Evolutionary conservation across 805 yeast genomes (phyloP), one percentile per base, ranked within the genome.

Genomic region (Komagataella phaffii): DNA sequence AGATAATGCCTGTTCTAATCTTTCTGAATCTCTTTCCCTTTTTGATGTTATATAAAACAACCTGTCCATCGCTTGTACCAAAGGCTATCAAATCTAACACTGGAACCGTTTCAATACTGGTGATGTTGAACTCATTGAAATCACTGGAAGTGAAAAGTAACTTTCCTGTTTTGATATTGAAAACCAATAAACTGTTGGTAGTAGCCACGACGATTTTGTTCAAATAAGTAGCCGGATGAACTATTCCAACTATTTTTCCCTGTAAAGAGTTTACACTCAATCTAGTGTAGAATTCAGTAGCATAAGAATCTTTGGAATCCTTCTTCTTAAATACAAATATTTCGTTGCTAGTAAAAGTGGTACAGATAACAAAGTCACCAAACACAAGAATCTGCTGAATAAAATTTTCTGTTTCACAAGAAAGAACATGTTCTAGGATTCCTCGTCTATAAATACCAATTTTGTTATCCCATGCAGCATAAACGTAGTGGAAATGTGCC

Each of bases 121-220:
- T 76, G 19, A 93, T 71, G 44, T 77, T 80, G n/a, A 30, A 30
- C 44, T 73, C 69, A 6, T 75, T 64, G 54, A 82, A 79, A 51
- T 74, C 80, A 23, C 69, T 66, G 2, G 71, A 63, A 6, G 59
- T 59, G 69, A 65, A 86, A 21, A 93, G 58, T 23, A 82, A 60
- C 63, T 84, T 88, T 1, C 88, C 89, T 0, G 96, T 80, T 59
- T 88, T 78, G 52, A 90, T 71, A 61, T 93, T 95, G 66, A 75
- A 77, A 24, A 95, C 68, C 50, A 79, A 64, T 12, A 90, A 53
- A 48, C 77, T 74, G 2, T 76, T 65, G 3, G 82, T 72, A 1
- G 97, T 87, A n/a, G 90, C 87, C 30, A 91, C 81, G 1, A 85
- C 83, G 24, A 95, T 70, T 63, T 93, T 93, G 71, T 93, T 93